phyloP scores from a whole-genome alignment of 2,329 filamentous ascomycete species.

The Colletotrichum camelliae region DNA sequence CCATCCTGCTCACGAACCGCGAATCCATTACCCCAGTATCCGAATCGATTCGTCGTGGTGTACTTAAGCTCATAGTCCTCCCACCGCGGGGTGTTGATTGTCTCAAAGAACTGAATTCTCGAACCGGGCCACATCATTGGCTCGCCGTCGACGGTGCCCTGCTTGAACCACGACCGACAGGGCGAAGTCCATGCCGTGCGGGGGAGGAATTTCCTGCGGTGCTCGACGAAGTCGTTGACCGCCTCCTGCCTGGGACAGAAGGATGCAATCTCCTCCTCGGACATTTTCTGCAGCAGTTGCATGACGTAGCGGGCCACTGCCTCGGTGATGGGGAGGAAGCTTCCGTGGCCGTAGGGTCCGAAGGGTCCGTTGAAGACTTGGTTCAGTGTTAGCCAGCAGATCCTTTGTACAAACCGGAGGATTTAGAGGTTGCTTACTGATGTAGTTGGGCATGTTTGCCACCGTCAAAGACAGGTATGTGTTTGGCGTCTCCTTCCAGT shows the following conservation, averaged over 20 bases:
- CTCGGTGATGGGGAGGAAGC: conserved; percentile 31
- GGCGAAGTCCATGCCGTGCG: conserved; percentile 28
- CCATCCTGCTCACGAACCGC: conserved; percentile 20
- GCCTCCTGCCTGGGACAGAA: conserved; percentile 28
- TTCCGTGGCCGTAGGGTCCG: conserved; percentile 30
- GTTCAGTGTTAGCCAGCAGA: not conserved
- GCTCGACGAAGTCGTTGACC: conserved; percentile 34
- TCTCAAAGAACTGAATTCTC: conserved; percentile 30
- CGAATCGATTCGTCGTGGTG: conserved; percentile 27
- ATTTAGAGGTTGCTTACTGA: conserved; percentile 22
- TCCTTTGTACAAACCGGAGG: not conserved
- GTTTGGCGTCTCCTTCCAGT: conserved; percentile 25
- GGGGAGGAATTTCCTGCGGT: conserved; percentile 31
- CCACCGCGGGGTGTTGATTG: conserved; percentile 28
- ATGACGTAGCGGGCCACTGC: conserved; percentile 31
- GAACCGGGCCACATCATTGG: conserved; percentile 32
- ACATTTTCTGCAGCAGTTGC: conserved; percentile 33
- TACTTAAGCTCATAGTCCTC: conserved; percentile 30
- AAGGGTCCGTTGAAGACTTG: conserved; percentile 31
- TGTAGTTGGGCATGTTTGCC: conserved; percentile 30
- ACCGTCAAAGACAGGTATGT: conserved; percentile 27
- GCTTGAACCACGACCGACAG: conserved; percentile 33
- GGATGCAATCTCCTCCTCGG: conserved; percentile 27
- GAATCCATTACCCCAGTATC: conserved; percentile 31
- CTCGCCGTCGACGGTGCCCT: conserved; percentile 28